A percentile compares a stretch with the other conserved stretches of the same genome.
Evolutionary conservation across 2,329 filamentous ascomycete genomes (phyloP).

Genomic region (Phaeosphaeria sp.): DNA sequence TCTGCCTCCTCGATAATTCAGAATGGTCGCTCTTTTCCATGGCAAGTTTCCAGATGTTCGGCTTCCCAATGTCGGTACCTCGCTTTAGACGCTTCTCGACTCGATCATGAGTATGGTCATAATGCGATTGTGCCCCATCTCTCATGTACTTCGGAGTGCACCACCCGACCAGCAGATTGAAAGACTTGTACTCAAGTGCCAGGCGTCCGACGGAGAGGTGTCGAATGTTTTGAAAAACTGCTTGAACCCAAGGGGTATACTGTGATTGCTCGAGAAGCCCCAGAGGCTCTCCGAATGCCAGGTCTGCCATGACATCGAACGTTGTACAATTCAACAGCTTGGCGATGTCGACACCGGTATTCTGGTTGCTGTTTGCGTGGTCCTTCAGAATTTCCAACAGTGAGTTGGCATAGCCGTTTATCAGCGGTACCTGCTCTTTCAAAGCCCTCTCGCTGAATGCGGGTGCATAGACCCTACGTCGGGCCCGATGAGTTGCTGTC

Average conservation of each 20-base stretch:
- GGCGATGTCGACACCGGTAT: conserved; percentile 1
- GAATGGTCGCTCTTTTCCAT: conserved; percentile 10
- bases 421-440: conserved; percentile 41
- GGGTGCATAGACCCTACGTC: conserved; percentile 24
- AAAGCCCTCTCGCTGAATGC: conserved; percentile 47
- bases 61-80: conserved; percentile 1
- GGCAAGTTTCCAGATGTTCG: conserved; percentile 26
- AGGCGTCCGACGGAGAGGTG: background rate
- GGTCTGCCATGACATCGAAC: conserved; percentile 53
- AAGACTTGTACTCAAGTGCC: too few species aligned
- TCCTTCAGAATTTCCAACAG: background rate
- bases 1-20: conserved; percentile 18
- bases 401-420: conserved; percentile 43
- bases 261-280: conserved; percentile 36
- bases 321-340: conserved; percentile 46
- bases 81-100: background rate
- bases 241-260: conserved; percentile 44
- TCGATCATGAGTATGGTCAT: background rate
- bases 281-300: conserved; percentile 51
- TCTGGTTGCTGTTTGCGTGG: background rate
- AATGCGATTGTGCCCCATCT: background rate
- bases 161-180: too few species aligned
- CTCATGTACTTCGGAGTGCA: background rate
- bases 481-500: background rate
- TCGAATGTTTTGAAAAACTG: background rate